These are phyloP conservation scores for Teunomyces funiuensis DNA, from an alignment of 805 yeast genomes.

Conservation along the genomic window DNA sequence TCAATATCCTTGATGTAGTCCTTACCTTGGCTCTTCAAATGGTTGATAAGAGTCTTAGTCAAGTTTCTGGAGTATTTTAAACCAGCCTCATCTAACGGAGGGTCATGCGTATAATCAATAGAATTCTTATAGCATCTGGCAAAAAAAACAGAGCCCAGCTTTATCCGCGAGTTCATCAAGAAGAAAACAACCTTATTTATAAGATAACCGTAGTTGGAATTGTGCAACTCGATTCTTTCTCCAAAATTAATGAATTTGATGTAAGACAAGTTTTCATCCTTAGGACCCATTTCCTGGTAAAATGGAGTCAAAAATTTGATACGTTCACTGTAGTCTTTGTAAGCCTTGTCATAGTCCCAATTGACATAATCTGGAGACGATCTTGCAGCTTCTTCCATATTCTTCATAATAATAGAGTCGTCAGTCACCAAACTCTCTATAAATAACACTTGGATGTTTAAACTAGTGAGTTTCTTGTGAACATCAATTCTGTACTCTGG, in stretches of 20 bases:
- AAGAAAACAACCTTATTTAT: constrained; percentile 89
- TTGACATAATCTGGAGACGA: constrained; percentile 83
- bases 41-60: constrained; percentile 52
- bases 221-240: constrained; percentile 73
- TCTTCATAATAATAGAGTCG: constrained; percentile 61
- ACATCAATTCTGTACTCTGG: constrained; percentile 64
- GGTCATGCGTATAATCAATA: constrained; percentile 69
- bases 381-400: constrained; percentile 76
- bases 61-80: constrained; percentile 62
- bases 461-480: constrained; percentile 50
- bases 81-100: constrained; percentile 78
- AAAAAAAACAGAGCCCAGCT: constrained; percentile 87
- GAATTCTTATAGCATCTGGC: constrained; percentile 72
- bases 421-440: constrained; percentile 87
- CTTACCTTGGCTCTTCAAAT: constrained; percentile 37
- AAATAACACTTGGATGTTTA: constrained; percentile 75
- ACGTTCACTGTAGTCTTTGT: constrained; percentile 71
- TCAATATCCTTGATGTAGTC: constrained; percentile 21
- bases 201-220: constrained; percentile 83
- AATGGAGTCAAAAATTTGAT: constrained; percentile 64
- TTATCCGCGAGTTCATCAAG: constrained; percentile 85
- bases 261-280: constrained; percentile 55
- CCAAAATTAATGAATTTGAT: constrained; percentile 91
- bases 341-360: constrained; percentile 74
- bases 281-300: constrained; percentile 70